A percentile compares a stretch with the other conserved stretches of the same genome.
Evolutionary conservation across 2,329 filamentous ascomycete genomes (phyloP).

Genomic region (Phyllosticta ampelicida): DNA sequence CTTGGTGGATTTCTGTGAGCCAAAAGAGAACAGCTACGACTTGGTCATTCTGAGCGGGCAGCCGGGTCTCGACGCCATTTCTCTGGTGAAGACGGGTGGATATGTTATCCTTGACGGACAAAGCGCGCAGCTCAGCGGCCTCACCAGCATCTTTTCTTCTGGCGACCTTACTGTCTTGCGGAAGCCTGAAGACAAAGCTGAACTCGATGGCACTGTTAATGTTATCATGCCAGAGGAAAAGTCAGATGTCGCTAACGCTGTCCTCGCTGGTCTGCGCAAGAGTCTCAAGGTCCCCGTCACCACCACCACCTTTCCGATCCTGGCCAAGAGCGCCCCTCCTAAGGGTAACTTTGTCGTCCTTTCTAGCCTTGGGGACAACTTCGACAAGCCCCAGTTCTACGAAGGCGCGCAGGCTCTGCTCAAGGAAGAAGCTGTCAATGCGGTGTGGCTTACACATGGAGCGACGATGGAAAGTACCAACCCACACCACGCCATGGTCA

Average conservation of each 20-base stretch:
- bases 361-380: background rate
- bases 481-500: background rate
- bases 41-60: constrained; percentile 11
- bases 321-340: background rate
- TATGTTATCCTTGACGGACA: constrained; percentile 25
- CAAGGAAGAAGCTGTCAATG: background rate
- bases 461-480: background rate
- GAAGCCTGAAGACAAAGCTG: background rate
- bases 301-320: background rate
- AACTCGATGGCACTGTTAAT: background rate
- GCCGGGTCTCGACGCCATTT: background rate
- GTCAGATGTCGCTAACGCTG: background rate
- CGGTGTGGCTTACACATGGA: background rate
- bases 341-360: background rate
- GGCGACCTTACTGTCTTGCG: constrained; percentile 13
- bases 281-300: background rate
- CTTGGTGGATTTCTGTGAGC: constrained; percentile 4
- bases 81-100: constrained; percentile 29
- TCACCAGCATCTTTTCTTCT: background rate
- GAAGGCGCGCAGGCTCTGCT: background rate
- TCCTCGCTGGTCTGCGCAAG: background rate
- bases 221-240: background rate
- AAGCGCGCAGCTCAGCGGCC: constrained; percentile 12
- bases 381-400: background rate
- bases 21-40: constrained; percentile 7